Percentiles rank a stretch among this genome's conserved stretches.
Conservation (phyloP, 805 yeast species). For the Yamadazyma akitaensis region DNA sequence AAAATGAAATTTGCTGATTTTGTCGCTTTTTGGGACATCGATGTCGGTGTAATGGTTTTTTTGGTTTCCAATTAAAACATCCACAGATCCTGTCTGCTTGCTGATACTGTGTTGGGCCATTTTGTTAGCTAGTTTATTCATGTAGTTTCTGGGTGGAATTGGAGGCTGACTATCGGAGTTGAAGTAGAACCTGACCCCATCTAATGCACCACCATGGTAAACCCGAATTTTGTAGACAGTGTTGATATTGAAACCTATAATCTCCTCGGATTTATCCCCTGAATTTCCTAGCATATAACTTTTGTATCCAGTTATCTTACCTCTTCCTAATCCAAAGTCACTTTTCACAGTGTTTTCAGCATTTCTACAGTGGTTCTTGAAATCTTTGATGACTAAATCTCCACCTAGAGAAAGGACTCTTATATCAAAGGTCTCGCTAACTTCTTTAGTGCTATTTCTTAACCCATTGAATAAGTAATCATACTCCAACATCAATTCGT, state of each 20-base stretch:
- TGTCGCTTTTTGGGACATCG: constrained; percentile 54
- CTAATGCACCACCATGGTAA: constrained; percentile 73
- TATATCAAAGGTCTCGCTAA: constrained; percentile 40
- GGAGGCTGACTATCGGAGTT: constrained; percentile 28
- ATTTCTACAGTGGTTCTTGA: constrained; percentile 29
- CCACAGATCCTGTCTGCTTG: constrained; percentile 1
- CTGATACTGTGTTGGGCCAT: background rate
- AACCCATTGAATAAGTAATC: constrained; percentile 32
- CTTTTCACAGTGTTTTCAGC: constrained; percentile 26
- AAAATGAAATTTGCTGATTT: constrained; percentile 54
- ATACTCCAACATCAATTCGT: constrained; percentile 47
- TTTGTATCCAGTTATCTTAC: constrained; percentile 36
- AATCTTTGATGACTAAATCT: constrained; percentile 54
- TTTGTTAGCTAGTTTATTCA: constrained; percentile 9
- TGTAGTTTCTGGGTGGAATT: constrained; percentile 40
- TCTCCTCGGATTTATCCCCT: constrained; percentile 19
- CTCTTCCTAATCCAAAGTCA: constrained; percentile 44
- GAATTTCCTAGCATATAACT: constrained; percentile 32
- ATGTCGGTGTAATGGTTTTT: constrained; percentile 55
- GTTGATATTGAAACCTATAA: constrained; percentile 33
- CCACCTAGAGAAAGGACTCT: constrained; percentile 60
- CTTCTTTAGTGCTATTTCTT: constrained; percentile 20
- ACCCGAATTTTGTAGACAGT: constrained; percentile 55
- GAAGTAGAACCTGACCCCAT: constrained; percentile 65
- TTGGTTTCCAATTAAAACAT: constrained; percentile 47